phyloP scores from a whole-genome alignment of 305 asterid genomes.

The Fraxinus baroniana region DNA sequence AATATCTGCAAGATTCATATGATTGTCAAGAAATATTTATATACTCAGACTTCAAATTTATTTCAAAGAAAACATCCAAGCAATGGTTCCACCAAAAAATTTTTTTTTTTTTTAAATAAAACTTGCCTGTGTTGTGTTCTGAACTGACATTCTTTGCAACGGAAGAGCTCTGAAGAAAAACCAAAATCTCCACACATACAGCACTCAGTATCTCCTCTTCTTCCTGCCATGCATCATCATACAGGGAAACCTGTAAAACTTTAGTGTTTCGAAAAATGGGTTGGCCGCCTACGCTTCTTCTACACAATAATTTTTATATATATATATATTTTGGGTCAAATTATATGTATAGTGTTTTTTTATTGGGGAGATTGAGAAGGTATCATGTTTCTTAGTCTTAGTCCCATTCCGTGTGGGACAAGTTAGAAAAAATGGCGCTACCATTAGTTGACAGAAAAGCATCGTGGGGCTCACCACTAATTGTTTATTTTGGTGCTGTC shows the following conservation, averaged over 20 bases:
- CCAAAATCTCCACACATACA: conserved; percentile 87
- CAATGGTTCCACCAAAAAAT: neutral
- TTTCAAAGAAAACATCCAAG: neutral
- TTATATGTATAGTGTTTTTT: neutral
- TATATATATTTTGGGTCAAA: too few species aligned
- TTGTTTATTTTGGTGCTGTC: neutral
- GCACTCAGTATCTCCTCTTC: conserved; percentile 44
- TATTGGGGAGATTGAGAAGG: conserved; percentile 1
- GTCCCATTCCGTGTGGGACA: conserved; percentile 28
- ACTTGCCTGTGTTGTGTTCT: conserved; percentile 70
- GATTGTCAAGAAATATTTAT: too few species aligned
- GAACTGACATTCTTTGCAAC: conserved; percentile 48
- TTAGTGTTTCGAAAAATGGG: neutral
- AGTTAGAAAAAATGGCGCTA: conserved; percentile 26
- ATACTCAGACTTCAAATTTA: neutral
- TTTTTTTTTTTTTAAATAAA: too few species aligned
- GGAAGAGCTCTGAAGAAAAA: conserved; percentile 57
- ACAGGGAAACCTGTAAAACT: neutral
- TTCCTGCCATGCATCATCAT: conserved; percentile 25
- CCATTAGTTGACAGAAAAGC: conserved; percentile 29
- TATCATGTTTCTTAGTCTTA: conserved; percentile 31
- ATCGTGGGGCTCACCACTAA: conserved; percentile 37
- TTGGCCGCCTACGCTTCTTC: neutral
- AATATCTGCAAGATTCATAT: conserved; percentile 45
- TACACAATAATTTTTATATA: too few species aligned